A percentile compares a stretch with the other conserved stretches of the same genome.
phyloP scores from a whole-genome alignment of 305 asterid species.

The Stenogyne calaminthoides region DNA sequence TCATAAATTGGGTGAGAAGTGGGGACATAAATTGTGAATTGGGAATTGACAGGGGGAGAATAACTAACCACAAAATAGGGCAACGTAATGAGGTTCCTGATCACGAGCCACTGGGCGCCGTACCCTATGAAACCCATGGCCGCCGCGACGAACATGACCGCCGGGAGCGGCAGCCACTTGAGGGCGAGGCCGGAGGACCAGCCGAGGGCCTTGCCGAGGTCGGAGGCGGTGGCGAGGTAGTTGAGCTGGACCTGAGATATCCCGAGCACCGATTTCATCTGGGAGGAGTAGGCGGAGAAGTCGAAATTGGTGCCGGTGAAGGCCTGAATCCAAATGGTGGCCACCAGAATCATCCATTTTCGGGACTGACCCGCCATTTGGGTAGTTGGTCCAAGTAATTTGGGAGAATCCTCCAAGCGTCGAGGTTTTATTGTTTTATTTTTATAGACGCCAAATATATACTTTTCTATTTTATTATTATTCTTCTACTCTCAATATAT shows the following conservation, averaged over 20 bases:
- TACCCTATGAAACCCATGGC: constrained; percentile 75
- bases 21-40: background rate
- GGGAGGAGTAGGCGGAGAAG: constrained; percentile 84
- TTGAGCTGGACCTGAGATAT: constrained; percentile 83
- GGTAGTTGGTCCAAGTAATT: background rate
- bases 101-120: constrained; percentile 79
- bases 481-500: too few species aligned
- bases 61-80: constrained; percentile 79
- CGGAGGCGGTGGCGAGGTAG: constrained; percentile 90
- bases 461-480: too few species aligned
- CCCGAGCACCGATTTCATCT: constrained; percentile 63
- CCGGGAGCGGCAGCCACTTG: constrained; percentile 61
- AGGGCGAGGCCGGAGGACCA: constrained; percentile 91
- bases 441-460: background rate
- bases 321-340: constrained; percentile 87
- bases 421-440: too few species aligned
- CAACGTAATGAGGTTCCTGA: constrained; percentile 44
- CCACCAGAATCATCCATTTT: constrained; percentile 83
- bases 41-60: constrained; percentile 14
- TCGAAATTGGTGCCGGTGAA: constrained; percentile 91
- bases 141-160: constrained; percentile 70
- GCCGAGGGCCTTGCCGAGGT: constrained; percentile 78
- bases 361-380: constrained; percentile 63
- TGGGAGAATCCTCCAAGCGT: background rate
- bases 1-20: too few species aligned